These are phyloP conservation scores for Geoglossum cookeanum DNA, from an alignment of 2,329 filamentous ascomycete genomes.

Conservation along the genomic window DNA sequence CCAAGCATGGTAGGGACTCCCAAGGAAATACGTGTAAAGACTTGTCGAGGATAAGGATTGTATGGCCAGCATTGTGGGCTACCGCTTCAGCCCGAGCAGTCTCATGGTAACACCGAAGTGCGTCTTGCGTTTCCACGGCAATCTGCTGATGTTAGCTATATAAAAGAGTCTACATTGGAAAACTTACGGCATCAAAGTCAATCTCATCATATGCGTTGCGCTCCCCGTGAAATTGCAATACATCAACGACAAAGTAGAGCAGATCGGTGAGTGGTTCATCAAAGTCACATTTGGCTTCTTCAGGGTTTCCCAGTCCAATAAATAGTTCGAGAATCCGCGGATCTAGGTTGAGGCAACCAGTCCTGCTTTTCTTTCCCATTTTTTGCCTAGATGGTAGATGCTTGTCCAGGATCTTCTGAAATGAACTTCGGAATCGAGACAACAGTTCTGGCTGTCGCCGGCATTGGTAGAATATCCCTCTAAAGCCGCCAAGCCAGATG, in stretches of 20 bases:
- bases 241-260: conserved; percentile 89
- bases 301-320: conserved; percentile 60
- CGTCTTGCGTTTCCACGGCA: conserved; percentile 73
- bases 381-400: conserved; percentile 68
- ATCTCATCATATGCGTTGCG: conserved; percentile 95
- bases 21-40: conserved; percentile 80
- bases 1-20: conserved; percentile 83
- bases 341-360: conserved; percentile 34
- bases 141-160: conserved; percentile 30
- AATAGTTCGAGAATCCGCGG: conserved; percentile 68
- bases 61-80: conserved; percentile 35
- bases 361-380: conserved; percentile 33
- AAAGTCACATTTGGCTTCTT: conserved; percentile 47
- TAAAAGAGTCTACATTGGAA: not conserved
- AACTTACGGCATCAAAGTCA: conserved; percentile 54
- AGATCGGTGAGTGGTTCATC: conserved; percentile 85
- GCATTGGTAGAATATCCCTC: conserved; percentile 74
- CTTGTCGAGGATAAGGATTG: conserved; percentile 81
- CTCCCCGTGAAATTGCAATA: conserved; percentile 91
- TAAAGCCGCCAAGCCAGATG: conserved; percentile 89
- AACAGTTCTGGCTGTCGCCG: conserved; percentile 43
- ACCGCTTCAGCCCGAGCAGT: conserved; percentile 20
- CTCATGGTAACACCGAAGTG: conserved; percentile 58
- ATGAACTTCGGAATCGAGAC: conserved; percentile 55
- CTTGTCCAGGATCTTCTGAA: conserved; percentile 62